Evolutionary conservation across 306 rosid genomes (phyloP).

Genomic region (Trifolium pratense): DNA sequence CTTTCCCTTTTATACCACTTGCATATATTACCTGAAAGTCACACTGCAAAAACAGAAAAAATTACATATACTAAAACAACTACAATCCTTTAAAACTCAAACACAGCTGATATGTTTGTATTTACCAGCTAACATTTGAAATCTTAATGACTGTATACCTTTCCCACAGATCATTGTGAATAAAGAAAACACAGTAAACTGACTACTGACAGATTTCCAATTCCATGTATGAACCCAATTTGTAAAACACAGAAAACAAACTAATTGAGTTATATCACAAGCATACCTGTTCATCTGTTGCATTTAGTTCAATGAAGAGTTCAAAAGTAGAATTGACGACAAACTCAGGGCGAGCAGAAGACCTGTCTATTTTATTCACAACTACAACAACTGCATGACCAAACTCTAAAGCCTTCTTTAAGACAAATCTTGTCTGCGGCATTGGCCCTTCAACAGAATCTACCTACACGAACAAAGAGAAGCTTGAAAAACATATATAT

Average conservation of each 20-base stretch:
- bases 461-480: slow-evolving; percentile 63
- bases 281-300: slow-evolving; percentile 92
- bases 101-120: slow-evolving; percentile 25
- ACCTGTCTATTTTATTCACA: slow-evolving; percentile 94
- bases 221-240: slow-evolving; percentile 6
- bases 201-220: slow-evolving; percentile 9
- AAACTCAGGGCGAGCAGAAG: slow-evolving; percentile 92
- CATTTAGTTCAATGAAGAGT: slow-evolving; percentile 94
- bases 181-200: slow-evolving; percentile 18
- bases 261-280: slow-evolving; percentile 31
- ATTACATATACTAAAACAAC: slow-evolving; percentile 29
- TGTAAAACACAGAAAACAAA: slow-evolving; percentile 1
- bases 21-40: slow-evolving; percentile 98
- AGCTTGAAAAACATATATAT: slow-evolving; percentile 28
- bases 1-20: slow-evolving; percentile 94
- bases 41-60: slow-evolving; percentile 61
- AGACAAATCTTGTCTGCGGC: slow-evolving; percentile 99
- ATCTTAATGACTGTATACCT: slow-evolving; percentile 23
- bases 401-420: slow-evolving; percentile 96
- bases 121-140: slow-evolving; percentile 13
- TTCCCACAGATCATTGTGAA: slow-evolving; percentile 24
- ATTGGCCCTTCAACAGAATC: slow-evolving; percentile 99
- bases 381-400: slow-evolving; percentile 99
- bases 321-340: slow-evolving; percentile 96
- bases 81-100: slow-evolving; percentile 18